Evolutionary conservation across 257 asterid genomes (phyloP), one percentile per base, ranked within the genome.

Genomic region (Fraxinus cuspidata): DNA sequence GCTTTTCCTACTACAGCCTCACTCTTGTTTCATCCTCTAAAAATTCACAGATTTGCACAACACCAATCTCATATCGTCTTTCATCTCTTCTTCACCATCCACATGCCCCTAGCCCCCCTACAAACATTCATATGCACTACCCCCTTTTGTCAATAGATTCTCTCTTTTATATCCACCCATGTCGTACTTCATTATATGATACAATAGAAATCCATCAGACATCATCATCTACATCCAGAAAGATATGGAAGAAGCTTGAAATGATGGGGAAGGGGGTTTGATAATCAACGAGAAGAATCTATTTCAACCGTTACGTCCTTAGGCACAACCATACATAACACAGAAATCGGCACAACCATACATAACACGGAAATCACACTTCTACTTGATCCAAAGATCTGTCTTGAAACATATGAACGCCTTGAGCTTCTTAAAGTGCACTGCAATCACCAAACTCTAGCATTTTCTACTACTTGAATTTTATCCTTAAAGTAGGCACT

Each of bases 371-470:
- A 40, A 40, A 10, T 40, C 49, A 40, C 16, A 10, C 21, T 49
- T 0, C 8, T 49, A 0, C 8, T 49, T 49, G 60, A 49, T 5
- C 8, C 49, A 40, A 49, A 49, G 7, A 15, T 16, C 8, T 49
- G 60, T 16, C 7, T 49, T 49, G 60, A 16, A 49, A 49, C 60
- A 49, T 37, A 37, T 49, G 60, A 49, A 49, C 19, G 16, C 21
- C 60, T 49, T 16, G 3, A 49, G 23, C 19, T 16, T 16, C 23
- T 16, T 49, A 51, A 18, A 4, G 63, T 51, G 25, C 63, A 51
- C 9, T 3, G 63, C 63, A 70, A 58, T 29, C 71, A 71, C 7
- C 66, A 49, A 49, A 74, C 71, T 56, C 65, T 56, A 16, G 58
- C 21, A 47, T 16, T 47, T 47, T 42, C 16, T 16, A n/a, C 58